A percentile compares a stretch with the other conserved stretches of the same genome.
phyloP scores from a whole-genome alignment of 148 eudicot genomes.

The Mesembryanthemum crystallinum region DNA sequence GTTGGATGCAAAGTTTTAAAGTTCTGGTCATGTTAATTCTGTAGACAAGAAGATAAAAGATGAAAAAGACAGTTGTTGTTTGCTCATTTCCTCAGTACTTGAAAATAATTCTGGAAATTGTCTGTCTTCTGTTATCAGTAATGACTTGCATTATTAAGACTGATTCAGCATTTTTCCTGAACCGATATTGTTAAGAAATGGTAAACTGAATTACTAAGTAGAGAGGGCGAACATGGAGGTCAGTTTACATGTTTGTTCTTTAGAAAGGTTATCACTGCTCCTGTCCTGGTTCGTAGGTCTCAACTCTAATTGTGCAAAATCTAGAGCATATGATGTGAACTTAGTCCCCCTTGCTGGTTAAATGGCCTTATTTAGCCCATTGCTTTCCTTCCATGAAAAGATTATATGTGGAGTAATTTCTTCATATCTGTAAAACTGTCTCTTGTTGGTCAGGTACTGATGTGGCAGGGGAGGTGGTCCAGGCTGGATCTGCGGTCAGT shows the following conservation, averaged over 20 bases:
- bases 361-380: neutral
- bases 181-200: neutral
- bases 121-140: neutral
- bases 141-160: neutral
- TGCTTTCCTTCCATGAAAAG: neutral
- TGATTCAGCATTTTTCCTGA: neutral
- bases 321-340: neutral
- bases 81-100: neutral
- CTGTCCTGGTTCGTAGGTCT: neutral
- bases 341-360: neutral
- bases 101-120: neutral
- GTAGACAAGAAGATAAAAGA: too few relatives aligned
- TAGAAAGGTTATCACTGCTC: neutral
- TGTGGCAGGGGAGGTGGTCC: constrained; percentile 79
- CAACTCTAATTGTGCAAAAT: neutral
- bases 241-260: neutral
- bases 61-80: neutral
- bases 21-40: too few relatives aligned
- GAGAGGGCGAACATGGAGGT: neutral
- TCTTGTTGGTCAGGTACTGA: constrained; percentile 50
- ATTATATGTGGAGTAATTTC: neutral
- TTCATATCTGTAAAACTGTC: constrained; percentile 7
- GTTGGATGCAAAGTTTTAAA: too few relatives aligned
- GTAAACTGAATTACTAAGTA: neutral
- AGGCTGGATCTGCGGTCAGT: constrained; percentile 56